Base-by-base conservation (phyloP, 352 stramenopile species). In the Globisporangium spiculum region DNA sequence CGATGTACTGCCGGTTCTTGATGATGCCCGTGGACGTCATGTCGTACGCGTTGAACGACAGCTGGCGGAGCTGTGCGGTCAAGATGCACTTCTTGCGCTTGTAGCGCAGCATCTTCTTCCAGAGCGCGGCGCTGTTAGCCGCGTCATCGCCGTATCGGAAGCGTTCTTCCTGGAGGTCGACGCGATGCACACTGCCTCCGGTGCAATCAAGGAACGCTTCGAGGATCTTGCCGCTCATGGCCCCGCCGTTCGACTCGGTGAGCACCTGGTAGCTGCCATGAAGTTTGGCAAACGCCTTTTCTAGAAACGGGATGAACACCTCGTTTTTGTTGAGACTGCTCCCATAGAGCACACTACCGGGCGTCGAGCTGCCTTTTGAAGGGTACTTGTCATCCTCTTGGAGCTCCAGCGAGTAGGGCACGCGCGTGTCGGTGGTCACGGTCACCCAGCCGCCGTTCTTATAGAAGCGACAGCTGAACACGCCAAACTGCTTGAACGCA, bases 391-490 rank as follows among this genome's bases (percentile, higher is more conserved):
- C 78, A 32, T 84, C 79, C 0, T 74, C 68, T 1, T 79, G 59
- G 2, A 90, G 69, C 60, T 80, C 38, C 32, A 84, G 69, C 4
- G 68, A 81, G 79, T 89, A 91, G 26, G 92, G 92, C 30, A 97
- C 67, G 3, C 86, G 76, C 56, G 92, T 97, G 68, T 98, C 92
- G 3, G 90, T 94, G 36, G 92, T 94, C 56, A 97, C 84, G 3
- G 90, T 82, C 16, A 96, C 75, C 92, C 91, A 98, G 30, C 84
- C 75, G 34, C 86, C 90, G 69, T 97, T 88, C 59, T 96, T 97
- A 78, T 96, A 98, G 72, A 98, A 97, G 20, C 92, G 89, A 74
- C 92, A 98, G 1, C 88, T 97, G 73, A 88, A 97, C 22, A 97
- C 78, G 10, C 92, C 92, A 68, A 87, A 97, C 46, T 84, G 72